Conservation (phyloP, 106 monocot genomes). For the Allium fistulosum region DNA sequence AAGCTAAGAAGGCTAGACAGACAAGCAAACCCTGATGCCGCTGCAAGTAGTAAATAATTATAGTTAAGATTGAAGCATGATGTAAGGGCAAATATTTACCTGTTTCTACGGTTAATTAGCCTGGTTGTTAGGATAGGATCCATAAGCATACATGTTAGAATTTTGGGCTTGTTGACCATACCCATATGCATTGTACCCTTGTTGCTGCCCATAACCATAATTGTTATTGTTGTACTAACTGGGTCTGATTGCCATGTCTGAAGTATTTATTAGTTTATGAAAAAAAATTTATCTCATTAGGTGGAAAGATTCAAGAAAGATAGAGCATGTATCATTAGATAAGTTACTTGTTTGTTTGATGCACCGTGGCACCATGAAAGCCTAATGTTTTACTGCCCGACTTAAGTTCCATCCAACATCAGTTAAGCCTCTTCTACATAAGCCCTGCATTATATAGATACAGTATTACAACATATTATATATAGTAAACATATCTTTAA, state of each 20-base stretch:
- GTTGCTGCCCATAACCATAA: conserved; percentile 41
- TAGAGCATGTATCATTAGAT: background rate
- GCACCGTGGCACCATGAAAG: conserved; percentile 76
- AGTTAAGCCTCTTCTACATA: conserved; percentile 52
- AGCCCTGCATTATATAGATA: conserved; percentile 11
- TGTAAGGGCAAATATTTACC: background rate
- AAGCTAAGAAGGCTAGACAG: too few species aligned
- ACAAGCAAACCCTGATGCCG: too few species aligned
- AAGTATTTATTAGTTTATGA: background rate
- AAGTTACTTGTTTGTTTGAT: conserved; percentile 48
- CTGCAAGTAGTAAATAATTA: too few species aligned
- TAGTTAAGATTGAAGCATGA: background rate
- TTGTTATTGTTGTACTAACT: conserved; percentile 29
- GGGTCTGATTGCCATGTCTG: conserved; percentile 26
- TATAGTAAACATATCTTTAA: too few species aligned
- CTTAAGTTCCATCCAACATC: conserved; percentile 38
- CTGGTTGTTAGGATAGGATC: conserved; percentile 37
- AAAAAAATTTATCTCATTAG: background rate
- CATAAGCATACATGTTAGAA: conserved; percentile 54
- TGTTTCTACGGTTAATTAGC: conserved; percentile 39
- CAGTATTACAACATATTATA: background rate
- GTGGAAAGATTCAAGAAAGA: background rate
- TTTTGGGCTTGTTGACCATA: conserved; percentile 49
- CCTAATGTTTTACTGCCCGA: conserved; percentile 53
- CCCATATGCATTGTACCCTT: conserved; percentile 33